A percentile compares a stretch with the other conserved stretches of the same genome.
Conservation (phyloP, 2,329 filamentous ascomycete species). For the Penicillium glabrum region DNA sequence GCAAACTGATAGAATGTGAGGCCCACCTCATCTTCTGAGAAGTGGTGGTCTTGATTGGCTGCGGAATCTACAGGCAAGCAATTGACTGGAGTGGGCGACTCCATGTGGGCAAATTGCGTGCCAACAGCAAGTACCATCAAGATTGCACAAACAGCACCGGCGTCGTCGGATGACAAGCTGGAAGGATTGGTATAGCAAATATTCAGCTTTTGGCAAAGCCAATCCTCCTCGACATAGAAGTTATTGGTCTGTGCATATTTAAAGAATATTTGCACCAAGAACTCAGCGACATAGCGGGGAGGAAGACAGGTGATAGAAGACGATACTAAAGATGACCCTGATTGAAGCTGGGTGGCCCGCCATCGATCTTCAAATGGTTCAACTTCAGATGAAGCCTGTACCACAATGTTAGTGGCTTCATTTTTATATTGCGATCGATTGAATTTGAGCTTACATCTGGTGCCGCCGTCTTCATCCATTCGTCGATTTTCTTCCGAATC, state of each 20-base stretch:
- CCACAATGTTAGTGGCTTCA: not conserved
- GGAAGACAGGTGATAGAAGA: slow-evolving; percentile 42
- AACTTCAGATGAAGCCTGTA: slow-evolving; percentile 35
- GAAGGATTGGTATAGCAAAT: slow-evolving; percentile 38
- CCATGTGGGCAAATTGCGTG: slow-evolving; percentile 46
- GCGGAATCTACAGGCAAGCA: slow-evolving; percentile 25
- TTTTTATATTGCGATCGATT: not conserved
- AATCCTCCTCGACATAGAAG: slow-evolving; percentile 45
- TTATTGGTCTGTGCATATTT: slow-evolving; percentile 47
- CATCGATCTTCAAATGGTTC: slow-evolving; percentile 44
- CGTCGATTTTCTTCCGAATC: slow-evolving; percentile 44
- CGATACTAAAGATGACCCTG: slow-evolving; percentile 38
- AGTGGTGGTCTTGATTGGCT: slow-evolving; percentile 33
- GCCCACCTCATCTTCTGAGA: slow-evolving; percentile 55
- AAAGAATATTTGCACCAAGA: slow-evolving; percentile 45
- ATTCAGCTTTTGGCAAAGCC: slow-evolving; percentile 41
- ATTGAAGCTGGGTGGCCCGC: slow-evolving; percentile 44
- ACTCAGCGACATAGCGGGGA: slow-evolving; percentile 45
- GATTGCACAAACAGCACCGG: slow-evolving; percentile 42
- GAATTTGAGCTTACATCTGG: slow-evolving; percentile 30
- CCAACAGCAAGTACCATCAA: slow-evolving; percentile 46
- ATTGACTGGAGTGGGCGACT: slow-evolving; percentile 39
- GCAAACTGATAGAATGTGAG: slow-evolving; percentile 59
- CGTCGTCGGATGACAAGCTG: slow-evolving; percentile 38
- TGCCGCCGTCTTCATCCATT: slow-evolving; percentile 41